Evolutionary conservation across 495 filamentous ascomycete species (phyloP).

Genomic region (Aspergillus nanangensis): DNA sequence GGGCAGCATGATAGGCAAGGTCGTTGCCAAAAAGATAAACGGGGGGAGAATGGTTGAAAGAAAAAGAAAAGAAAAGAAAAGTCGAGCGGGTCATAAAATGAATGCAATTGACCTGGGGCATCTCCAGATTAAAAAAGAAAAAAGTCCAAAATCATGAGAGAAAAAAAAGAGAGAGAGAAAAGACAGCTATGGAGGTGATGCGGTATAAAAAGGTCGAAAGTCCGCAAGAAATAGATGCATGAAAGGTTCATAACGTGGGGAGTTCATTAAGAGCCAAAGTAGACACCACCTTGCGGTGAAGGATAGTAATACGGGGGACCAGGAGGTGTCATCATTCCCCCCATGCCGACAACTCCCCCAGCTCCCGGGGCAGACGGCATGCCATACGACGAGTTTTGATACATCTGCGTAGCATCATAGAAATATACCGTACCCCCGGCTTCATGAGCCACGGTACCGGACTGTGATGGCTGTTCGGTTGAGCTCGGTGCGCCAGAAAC

Average conservation of each 20-base stretch:
- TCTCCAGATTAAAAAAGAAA: slow-evolving; percentile 1
- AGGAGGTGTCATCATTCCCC: slow-evolving; percentile 74
- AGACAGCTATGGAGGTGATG: slow-evolving; percentile 10
- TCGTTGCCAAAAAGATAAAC: neutral
- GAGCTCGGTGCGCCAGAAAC: slow-evolving; percentile 37
- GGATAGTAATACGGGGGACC: slow-evolving; percentile 72
- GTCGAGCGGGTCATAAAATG: slow-evolving; percentile 2
- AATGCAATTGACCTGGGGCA: too few relatives aligned
- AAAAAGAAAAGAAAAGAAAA: slow-evolving; percentile 5
- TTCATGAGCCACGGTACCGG: slow-evolving; percentile 83
- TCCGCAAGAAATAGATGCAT: slow-evolving; percentile 5
- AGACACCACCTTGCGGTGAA: slow-evolving; percentile 47
- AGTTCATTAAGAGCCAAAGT: slow-evolving; percentile 66
- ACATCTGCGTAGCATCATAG: slow-evolving; percentile 71
- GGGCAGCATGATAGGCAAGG: too few relatives aligned
- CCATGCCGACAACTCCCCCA: slow-evolving; percentile 65
- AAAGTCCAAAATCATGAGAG: slow-evolving; percentile 3
- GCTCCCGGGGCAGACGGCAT: slow-evolving; percentile 42
- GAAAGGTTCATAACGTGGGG: too few relatives aligned
- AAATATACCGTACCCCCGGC: slow-evolving; percentile 95
- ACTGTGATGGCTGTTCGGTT: slow-evolving; percentile 45
- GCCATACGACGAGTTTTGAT: slow-evolving; percentile 43
- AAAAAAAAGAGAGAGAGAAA: slow-evolving; percentile 3
- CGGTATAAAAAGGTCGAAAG: slow-evolving; percentile 8
- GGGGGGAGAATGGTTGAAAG: slow-evolving; percentile 2